Percentiles rank a stretch among this genome's conserved stretches.
Evolutionary conservation across 169 alveolate species (phyloP).

Genomic region (Toxoplasma gondii): DNA sequence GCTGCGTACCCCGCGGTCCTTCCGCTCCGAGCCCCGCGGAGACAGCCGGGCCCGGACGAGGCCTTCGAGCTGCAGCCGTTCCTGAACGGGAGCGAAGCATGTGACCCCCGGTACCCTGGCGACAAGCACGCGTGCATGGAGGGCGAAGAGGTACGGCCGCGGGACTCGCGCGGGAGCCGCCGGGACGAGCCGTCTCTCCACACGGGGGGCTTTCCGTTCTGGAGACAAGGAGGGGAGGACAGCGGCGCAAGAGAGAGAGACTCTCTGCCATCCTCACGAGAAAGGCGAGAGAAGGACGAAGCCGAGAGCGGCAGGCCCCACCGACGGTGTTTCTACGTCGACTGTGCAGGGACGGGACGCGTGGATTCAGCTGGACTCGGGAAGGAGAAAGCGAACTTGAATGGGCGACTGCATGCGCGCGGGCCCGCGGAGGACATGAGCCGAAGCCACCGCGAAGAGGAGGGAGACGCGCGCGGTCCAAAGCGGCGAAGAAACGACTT

Average conservation of each 20-base stretch:
- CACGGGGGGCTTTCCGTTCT: background rate
- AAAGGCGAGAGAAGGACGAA: background rate
- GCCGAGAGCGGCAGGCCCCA: conserved; percentile 1
- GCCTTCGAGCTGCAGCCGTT: background rate
- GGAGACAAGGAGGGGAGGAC: background rate
- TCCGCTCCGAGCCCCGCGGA: background rate
- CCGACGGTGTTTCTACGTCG: background rate
- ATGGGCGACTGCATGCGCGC: background rate
- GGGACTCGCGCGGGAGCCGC: background rate
- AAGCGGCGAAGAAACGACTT: background rate
- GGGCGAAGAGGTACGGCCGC: background rate
- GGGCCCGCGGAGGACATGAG: background rate
- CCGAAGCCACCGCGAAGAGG: background rate
- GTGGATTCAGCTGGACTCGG: too few species aligned
- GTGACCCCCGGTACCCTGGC: background rate
- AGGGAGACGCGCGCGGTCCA: background rate
- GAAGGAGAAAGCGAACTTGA: background rate
- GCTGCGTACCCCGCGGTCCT: background rate
- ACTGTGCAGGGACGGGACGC: background rate
- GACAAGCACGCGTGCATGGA: background rate
- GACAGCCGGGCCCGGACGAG: background rate
- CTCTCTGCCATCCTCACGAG: background rate
- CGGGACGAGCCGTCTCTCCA: background rate
- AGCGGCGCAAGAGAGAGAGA: background rate
- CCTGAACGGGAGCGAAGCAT: background rate